A percentile compares a stretch with the other conserved stretches of the same genome.
phyloP scores from a whole-genome alignment of 306 rosid species.

The Castanea mollissima region DNA sequence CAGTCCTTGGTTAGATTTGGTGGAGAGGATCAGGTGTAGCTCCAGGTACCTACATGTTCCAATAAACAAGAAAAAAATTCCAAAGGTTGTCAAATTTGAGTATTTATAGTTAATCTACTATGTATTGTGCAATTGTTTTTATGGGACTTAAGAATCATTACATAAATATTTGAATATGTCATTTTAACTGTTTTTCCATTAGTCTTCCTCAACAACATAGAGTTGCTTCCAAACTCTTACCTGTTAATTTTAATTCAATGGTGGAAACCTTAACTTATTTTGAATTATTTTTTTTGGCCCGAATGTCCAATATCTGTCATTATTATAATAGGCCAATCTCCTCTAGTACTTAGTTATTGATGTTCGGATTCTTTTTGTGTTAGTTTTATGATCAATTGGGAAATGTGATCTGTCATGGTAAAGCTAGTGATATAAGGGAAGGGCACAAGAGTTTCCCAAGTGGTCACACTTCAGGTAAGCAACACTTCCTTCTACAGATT shows the following conservation, averaged over 20 bases:
- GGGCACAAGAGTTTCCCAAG: slow-evolving; percentile 98
- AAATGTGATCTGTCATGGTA: slow-evolving; percentile 74
- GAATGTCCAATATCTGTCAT: no score
- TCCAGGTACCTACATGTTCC: no score
- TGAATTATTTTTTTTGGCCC: neutral
- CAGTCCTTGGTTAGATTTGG: no score
- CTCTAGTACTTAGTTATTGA: slow-evolving; percentile 4
- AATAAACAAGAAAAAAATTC: no score
- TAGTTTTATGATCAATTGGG: slow-evolving; percentile 68
- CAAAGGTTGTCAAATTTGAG: no score
- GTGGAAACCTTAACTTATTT: neutral
- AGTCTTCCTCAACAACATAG: no score
- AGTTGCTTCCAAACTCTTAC: neutral
- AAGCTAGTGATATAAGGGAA: slow-evolving; percentile 69
- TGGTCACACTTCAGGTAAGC: slow-evolving; percentile 90
- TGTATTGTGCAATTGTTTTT: no score
- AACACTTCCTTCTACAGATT: slow-evolving; percentile 5
- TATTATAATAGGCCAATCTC: neutral
- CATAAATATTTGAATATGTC: no score
- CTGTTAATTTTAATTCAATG: neutral
- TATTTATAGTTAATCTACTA: no score
- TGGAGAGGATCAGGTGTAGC: no score
- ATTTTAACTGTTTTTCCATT: no score
- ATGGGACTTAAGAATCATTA: no score
- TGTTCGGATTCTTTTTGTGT: neutral